A percentile compares a stretch with the other conserved stretches of the same genome.
Evolutionary conservation across 306 rosid genomes (phyloP).

Genomic region (Delonix regia): DNA sequence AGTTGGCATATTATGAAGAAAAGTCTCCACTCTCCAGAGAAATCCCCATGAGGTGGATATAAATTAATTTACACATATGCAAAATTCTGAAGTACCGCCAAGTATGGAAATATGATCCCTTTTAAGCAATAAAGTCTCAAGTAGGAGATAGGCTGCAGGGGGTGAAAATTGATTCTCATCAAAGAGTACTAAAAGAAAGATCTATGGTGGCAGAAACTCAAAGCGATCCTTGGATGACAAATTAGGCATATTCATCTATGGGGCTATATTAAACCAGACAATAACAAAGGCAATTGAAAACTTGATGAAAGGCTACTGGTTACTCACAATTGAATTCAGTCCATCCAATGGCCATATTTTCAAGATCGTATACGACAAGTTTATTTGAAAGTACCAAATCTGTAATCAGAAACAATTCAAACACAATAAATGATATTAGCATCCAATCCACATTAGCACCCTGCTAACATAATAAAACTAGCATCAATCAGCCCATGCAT

Average conservation of each 20-base stretch:
- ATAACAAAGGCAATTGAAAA: conserved; percentile 11
- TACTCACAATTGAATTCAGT: conserved; percentile 79
- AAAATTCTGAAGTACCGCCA: background rate
- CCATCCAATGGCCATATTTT: conserved; percentile 75
- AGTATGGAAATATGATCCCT: background rate
- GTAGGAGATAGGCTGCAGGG: background rate
- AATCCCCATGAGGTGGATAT: background rate
- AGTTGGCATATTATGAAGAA: background rate
- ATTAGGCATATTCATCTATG: conserved; percentile 16
- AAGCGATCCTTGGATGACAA: too few relatives aligned
- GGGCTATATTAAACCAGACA: conserved; percentile 11
- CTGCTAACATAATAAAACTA: conserved; percentile 12
- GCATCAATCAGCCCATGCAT: conserved; percentile 13
- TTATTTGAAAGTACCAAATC: conserved; percentile 83
- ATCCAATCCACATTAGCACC: conserved; percentile 6
- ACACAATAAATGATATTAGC: conserved; percentile 14
- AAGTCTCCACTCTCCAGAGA: background rate
- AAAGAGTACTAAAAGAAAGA: conserved; percentile 21
- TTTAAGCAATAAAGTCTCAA: background rate
- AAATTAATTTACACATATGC: background rate
- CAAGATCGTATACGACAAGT: conserved; percentile 74
- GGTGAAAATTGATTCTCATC: conserved; percentile 17
- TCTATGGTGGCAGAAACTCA: conserved; percentile 18
- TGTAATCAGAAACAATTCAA: conserved; percentile 47
- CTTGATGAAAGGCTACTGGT: conserved; percentile 23